phyloP scores from a whole-genome alignment of 2,329 filamentous ascomycete genomes.

The Neofusicoccum kwambonambiense region DNA sequence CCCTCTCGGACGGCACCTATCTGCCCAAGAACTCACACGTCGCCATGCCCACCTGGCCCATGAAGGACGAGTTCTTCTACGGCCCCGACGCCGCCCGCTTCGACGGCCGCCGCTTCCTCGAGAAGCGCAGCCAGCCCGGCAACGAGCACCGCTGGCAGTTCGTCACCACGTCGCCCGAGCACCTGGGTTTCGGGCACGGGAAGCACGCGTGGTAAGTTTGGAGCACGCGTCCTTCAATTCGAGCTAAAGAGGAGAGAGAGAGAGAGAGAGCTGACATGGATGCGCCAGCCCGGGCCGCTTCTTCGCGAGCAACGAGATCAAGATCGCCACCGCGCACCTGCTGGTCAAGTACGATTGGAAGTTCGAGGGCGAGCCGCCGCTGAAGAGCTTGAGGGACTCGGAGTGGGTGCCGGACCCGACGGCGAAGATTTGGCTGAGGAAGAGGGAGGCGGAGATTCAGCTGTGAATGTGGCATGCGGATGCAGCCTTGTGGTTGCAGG shows the following conservation, averaged over 20 bases:
- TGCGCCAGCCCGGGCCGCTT: conserved; percentile 32
- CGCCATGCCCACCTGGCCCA: background rate
- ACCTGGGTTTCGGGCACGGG: conserved; percentile 23
- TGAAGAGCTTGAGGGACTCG: background rate
- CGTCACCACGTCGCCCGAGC: conserved; percentile 6
- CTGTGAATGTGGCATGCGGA: background rate
- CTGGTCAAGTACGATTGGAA: conserved; percentile 3
- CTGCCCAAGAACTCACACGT: background rate
- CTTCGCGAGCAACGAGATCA: conserved; percentile 35
- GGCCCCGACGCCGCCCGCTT: background rate
- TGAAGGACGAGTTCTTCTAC: background rate
- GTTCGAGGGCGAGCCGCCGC: conserved; percentile 1
- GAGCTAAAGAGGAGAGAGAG: no score
- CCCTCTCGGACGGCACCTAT: conserved; percentile 11
- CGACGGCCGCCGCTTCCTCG: conserved; percentile 11
- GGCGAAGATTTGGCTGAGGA: background rate
- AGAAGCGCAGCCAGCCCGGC: background rate
- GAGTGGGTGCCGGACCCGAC: conserved; percentile 1
- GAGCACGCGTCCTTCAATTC: conserved; percentile 22
- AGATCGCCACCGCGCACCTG: conserved; percentile 29
- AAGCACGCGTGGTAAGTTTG: background rate
- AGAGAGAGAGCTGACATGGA: conserved; percentile 30
- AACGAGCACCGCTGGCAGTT: conserved; percentile 19
- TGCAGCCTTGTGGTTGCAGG: background rate
- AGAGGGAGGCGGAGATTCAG: background rate